phyloP scores from a whole-genome alignment of 176 grass and related monocot species.

The Musa troglodytarum region DNA sequence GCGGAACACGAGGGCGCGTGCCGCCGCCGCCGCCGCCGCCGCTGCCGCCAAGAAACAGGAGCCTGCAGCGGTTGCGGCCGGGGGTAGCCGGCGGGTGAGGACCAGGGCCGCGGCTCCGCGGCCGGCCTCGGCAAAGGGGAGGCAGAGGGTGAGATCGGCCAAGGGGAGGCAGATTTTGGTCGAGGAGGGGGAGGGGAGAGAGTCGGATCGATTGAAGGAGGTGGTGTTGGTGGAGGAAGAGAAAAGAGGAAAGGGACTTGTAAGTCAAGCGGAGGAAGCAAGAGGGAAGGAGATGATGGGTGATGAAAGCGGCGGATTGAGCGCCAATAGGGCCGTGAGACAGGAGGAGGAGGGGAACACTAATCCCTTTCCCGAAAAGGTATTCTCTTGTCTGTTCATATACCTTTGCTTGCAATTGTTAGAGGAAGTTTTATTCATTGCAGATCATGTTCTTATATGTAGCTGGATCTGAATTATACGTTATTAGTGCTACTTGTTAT shows the following conservation, averaged over 20 bases:
- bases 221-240: conserved; percentile 14
- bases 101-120: conserved; percentile 19
- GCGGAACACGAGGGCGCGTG: conserved; percentile 32
- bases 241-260: background rate
- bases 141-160: conserved; percentile 6
- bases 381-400: background rate
- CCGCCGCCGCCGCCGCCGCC: background rate
- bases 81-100: conserved; percentile 21
- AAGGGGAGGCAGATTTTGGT: conserved; percentile 14
- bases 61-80: conserved; percentile 16
- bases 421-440: background rate
- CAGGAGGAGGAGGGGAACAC: conserved; percentile 21
- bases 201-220: conserved; percentile 26
- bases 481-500: too few relatives aligned
- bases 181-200: conserved; percentile 30
- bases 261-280: conserved; percentile 8
- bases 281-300: conserved; percentile 33
- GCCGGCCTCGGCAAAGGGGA: conserved; percentile 28
- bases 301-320: conserved; percentile 15
- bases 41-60: background rate
- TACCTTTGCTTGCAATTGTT: background rate
- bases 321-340: conserved; percentile 6
- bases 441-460: background rate
- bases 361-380: conserved; percentile 17
- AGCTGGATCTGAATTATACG: too few relatives aligned